Percentiles rank a stretch among this genome's conserved stretches.
These are phyloP conservation scores for Dryas drummondii DNA, from an alignment of 306 rosid species.

Conservation along the genomic window DNA sequence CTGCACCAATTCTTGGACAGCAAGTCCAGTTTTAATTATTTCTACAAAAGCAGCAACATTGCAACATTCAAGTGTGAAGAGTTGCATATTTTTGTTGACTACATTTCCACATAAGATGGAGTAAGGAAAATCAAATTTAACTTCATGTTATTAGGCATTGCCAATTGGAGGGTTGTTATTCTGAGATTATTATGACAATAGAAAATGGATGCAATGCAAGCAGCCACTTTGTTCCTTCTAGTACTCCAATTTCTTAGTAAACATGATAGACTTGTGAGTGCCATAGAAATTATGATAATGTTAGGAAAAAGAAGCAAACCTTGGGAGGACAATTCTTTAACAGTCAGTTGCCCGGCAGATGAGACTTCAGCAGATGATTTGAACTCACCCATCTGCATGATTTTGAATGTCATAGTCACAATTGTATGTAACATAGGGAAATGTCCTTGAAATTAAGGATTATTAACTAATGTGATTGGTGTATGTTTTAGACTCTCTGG, in stretches of 20 bases:
- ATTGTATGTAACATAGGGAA: background rate
- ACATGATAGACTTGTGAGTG: too few species aligned
- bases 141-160: background rate
- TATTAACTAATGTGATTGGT: background rate
- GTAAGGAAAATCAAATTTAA: background rate
- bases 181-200: too few species aligned
- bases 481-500: background rate
- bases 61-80: too few species aligned
- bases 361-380: conserved; percentile 40
- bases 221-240: too few species aligned
- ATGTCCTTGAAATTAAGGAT: conserved; percentile 3
- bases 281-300: background rate
- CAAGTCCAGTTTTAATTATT: background rate
- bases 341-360: conserved; percentile 30
- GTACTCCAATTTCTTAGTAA: too few species aligned
- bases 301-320: conserved; percentile 39
- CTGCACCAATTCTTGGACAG: conserved; percentile 18
- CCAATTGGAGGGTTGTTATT: too few species aligned
- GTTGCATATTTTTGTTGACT: background rate
- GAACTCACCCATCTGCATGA: conserved; percentile 67
- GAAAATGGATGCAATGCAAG: too few species aligned
- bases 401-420: conserved; percentile 11
- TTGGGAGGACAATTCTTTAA: conserved; percentile 34
- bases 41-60: background rate
- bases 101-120: too few species aligned